A percentile compares a stretch with the other conserved stretches of the same genome.
phyloP scores from a whole-genome alignment of 495 filamentous ascomycete genomes.

The Penicillium waksmanii region DNA sequence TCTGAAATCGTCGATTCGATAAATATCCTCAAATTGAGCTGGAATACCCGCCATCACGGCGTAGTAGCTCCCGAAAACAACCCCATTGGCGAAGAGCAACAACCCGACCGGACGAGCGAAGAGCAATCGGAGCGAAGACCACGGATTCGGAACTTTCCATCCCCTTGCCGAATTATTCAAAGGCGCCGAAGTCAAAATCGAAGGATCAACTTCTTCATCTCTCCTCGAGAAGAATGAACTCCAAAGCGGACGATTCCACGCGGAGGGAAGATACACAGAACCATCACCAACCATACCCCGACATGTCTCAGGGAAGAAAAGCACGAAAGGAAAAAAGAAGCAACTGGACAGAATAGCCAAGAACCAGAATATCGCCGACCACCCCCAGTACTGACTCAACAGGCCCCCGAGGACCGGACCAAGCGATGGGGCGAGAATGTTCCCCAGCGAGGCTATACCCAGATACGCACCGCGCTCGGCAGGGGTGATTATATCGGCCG shows the following conservation, averaged over 20 bases:
- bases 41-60: constrained; percentile 40
- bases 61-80: constrained; percentile 43
- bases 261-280: constrained; percentile 17
- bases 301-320: constrained; percentile 49
- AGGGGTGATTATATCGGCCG: constrained; percentile 48
- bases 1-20: constrained; percentile 36
- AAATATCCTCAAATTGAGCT: constrained; percentile 28
- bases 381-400: constrained; percentile 65
- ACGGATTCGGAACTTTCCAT: constrained; percentile 29
- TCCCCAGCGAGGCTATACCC: constrained; percentile 39
- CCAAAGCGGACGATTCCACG: constrained; percentile 29
- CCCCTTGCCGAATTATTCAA: constrained; percentile 42
- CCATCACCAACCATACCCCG: constrained; percentile 50
- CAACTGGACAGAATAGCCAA: constrained; percentile 57
- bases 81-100: constrained; percentile 48
- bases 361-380: constrained; percentile 79
- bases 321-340: constrained; percentile 33
- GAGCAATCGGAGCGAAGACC: constrained; percentile 48
- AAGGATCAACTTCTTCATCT: constrained; percentile 11
- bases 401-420: constrained; percentile 68
- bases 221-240: constrained; percentile 42
- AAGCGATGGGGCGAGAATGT: constrained; percentile 43
- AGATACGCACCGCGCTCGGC: constrained; percentile 54
- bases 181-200: constrained; percentile 33
- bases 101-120: constrained; percentile 59